Evolutionary conservation across 768 basidiomycete genomes (phyloP), one percentile per base, ranked within the genome.

Genomic region (Pulveroboletus sp.): DNA sequence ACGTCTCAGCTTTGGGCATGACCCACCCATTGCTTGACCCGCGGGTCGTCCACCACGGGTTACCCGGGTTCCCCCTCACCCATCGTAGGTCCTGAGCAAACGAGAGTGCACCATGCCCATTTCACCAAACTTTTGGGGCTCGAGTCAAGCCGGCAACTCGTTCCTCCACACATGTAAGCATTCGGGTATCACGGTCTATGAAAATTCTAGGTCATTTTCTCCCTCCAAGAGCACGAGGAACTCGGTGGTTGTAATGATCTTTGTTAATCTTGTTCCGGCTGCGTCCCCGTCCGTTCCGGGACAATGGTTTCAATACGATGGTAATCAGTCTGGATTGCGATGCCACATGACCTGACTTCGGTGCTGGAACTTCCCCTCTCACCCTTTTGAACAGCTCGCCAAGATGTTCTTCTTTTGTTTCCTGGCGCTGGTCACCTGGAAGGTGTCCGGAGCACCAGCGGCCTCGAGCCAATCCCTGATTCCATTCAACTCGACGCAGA

Each of bases 401-500:
- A 42, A 19, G 27, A 63, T 62, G 60, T 6, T 35, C 36, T 6
- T 32, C 4, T 12, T 27, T n/a, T 10, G 55, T 43, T 16, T 48
- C 11, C 35, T 58, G 24, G 63, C 54, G 58, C 60, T 60, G 54
- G 56, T 48, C 49, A 55, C 52, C 30, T 29, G 10, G 22, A 41
- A 24, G 10, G 39, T 38, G 1, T 19, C 49, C 26, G 50, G 55
- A 30, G 52, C 54, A 5, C 63, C 60, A 24, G 36, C 51, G 13
- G 42, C 40, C n/a, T 47, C 49, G 10, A 52, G 30, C 30, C 54
- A 32, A 43, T 3, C 43, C 7, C 44, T 46, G 27, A 29, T 23
- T 14, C 11, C 17, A 12, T 44, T 20, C 20, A n/a, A 23, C 29
- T 9, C 26, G n/a, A 26, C 35, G 23, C 37, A 38, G 35, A 22